Percentiles rank a stretch among this genome's conserved stretches.
These are phyloP conservation scores for Lasiosphaeria ovina DNA, from an alignment of 495 filamentous ascomycete species.

Conservation along the genomic window DNA sequence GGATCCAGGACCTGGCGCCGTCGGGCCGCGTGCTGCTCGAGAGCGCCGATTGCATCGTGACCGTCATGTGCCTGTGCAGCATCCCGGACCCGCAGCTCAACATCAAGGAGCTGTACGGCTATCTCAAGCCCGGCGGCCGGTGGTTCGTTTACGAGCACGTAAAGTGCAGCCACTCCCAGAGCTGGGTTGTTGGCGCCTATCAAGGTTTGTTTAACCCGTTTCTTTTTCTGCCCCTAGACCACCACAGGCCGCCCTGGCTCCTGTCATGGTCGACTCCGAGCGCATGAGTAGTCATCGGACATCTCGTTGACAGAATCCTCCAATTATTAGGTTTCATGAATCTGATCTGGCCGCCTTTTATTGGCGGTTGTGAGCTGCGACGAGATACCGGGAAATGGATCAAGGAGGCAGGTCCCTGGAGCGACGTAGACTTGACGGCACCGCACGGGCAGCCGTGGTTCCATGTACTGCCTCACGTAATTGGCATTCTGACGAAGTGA, in stretches of 20 bases:
- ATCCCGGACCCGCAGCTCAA: slow-evolving; percentile 62
- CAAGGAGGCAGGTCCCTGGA: slow-evolving; percentile 55
- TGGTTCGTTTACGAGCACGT: slow-evolving; percentile 76
- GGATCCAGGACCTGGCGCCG: slow-evolving; percentile 54
- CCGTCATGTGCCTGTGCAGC: slow-evolving; percentile 69
- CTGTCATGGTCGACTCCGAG: neutral
- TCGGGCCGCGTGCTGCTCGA: slow-evolving; percentile 47
- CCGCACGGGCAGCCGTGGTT: slow-evolving; percentile 46
- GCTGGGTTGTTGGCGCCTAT: slow-evolving; percentile 47
- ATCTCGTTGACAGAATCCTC: neutral
- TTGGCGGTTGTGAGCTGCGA: slow-evolving; percentile 60
- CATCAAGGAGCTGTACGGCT: slow-evolving; percentile 55
- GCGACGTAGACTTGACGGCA: slow-evolving; percentile 48
- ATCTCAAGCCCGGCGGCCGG: slow-evolving; percentile 64
- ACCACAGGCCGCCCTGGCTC: neutral
- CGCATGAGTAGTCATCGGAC: neutral
- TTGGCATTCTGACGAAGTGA: slow-evolving; percentile 35
- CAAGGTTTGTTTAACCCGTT: slow-evolving; percentile 41
- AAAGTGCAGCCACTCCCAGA: slow-evolving; percentile 27
- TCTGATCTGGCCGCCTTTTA: slow-evolving; percentile 50
- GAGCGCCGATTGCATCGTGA: slow-evolving; percentile 66
- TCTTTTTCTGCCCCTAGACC: neutral
- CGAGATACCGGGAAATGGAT: slow-evolving; percentile 55
- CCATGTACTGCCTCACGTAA: slow-evolving; percentile 50
- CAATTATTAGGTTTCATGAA: slow-evolving; percentile 35